phyloP scores from a whole-genome alignment of 2,329 filamentous ascomycete species.

The Ascocoryne sarcoides region DNA sequence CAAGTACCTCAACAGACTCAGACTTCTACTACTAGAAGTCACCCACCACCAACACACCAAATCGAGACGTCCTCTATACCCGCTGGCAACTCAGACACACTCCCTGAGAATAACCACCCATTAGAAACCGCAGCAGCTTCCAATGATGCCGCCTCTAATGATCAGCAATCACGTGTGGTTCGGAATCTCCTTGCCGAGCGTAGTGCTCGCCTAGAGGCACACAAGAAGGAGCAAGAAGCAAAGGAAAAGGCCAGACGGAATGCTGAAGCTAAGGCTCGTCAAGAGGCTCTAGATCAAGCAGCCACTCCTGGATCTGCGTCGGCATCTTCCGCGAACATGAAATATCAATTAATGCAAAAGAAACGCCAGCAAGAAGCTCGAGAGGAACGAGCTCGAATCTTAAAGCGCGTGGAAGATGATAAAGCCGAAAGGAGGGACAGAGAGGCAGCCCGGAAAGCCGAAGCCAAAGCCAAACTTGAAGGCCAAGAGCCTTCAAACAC shows the following conservation, averaged over 20 bases:
- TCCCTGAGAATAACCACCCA: background rate
- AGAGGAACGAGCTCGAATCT: constrained; percentile 61
- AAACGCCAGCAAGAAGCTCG: constrained; percentile 55
- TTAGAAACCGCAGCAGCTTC: constrained; percentile 6
- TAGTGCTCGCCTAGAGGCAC: constrained; percentile 38
- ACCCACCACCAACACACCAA: background rate
- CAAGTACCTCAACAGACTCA: constrained; percentile 2
- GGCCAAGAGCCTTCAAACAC: constrained; percentile 13
- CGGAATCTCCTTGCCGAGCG: constrained; percentile 42
- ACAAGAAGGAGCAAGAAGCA: constrained; percentile 36
- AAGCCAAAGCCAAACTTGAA: constrained; percentile 24
- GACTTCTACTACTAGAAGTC: constrained; percentile 2
- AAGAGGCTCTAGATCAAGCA: constrained; percentile 34
- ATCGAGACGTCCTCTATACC: constrained; percentile 1
- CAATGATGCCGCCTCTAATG: too few species aligned
- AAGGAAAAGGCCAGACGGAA: constrained; percentile 31
- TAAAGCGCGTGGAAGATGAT: constrained; percentile 70
- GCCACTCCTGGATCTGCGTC: constrained; percentile 21
- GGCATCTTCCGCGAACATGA: constrained; percentile 30
- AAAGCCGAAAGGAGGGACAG: constrained; percentile 56
- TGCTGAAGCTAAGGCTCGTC: constrained; percentile 36
- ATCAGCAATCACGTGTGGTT: constrained; percentile 12
- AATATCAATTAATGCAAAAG: constrained; percentile 46
- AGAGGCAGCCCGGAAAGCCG: constrained; percentile 41
- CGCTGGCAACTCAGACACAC: background rate